phyloP scores from a whole-genome alignment of 306 rosid genomes.

The Alnus glutinosa region DNA sequence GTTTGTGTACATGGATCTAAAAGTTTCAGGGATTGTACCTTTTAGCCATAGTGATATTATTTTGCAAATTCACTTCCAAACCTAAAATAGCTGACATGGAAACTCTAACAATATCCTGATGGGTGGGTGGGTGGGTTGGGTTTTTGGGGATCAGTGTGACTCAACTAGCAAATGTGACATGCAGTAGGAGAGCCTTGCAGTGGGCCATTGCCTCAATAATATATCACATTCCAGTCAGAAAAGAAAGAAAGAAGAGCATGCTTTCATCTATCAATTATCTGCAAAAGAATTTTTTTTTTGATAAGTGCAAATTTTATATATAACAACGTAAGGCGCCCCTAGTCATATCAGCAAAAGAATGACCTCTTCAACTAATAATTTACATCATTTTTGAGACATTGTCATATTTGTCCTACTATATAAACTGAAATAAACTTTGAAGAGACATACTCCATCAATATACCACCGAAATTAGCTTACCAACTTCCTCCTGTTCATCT shows the following conservation, averaged over 20 bases:
- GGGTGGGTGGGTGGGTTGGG: background rate
- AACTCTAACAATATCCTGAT: background rate
- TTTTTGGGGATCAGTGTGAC: background rate
- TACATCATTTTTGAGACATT: constrained; percentile 6
- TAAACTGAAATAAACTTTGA: constrained; percentile 15
- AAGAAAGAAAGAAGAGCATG: background rate
- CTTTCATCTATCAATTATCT: background rate
- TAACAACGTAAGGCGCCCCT: too few relatives aligned
- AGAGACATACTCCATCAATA: constrained; percentile 17
- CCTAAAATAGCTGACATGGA: background rate
- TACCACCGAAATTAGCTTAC: constrained; percentile 49
- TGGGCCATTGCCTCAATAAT: background rate
- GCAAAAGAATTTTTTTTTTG: background rate
- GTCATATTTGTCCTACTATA: constrained; percentile 7
- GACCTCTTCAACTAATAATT: constrained; percentile 8
- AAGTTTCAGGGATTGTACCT: background rate
- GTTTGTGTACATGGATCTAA: constrained; percentile 1
- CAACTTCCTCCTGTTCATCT: constrained; percentile 97
- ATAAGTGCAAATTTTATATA: too few relatives aligned
- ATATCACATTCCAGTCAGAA: background rate
- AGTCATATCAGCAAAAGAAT: background rate
- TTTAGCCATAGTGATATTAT: background rate
- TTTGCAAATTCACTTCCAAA: background rate
- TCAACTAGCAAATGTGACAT: background rate
- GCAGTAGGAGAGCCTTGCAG: background rate